Evolutionary conservation across 352 stramenopile species (phyloP), one percentile per base, ranked within the genome.

Genomic region (Blastocystis sp.): DNA sequence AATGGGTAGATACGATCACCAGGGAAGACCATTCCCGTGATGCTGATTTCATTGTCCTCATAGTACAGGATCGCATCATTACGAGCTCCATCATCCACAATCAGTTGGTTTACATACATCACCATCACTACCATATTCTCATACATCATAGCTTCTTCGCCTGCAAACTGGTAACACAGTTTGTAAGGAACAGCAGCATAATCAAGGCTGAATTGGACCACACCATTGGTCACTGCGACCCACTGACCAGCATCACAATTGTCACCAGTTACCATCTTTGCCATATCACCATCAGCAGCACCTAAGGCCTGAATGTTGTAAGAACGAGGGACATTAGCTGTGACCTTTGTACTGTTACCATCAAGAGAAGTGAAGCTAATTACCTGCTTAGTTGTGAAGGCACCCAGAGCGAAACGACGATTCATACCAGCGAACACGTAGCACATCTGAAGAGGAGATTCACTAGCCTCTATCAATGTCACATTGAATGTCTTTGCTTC

Each of bases 111-210:
- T 51, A 66, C 48, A 40, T 42, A 68, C 48, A 84, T 40, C 73
- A 84, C 73, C 42, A 30, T 64, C 30, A 84, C 48, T 1, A 13
- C 35, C 42, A 84, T 54, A 22, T 84, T 11, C 4, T 27, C 22
- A 35, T 89, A 89, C 42, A 79, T 33, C 78, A 78, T 64, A 58
- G 66, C n/a, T 48, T 79, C 54, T 48, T 89, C 78, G n/a, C 57
- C 24, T 5, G 11, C 57, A 56, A 89, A 89, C 66, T 59, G 22
- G 44, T 89, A 89, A 53, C 78, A 89, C 60, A 89, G 78, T 27
- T 68, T 84, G 73, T 84, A 84, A 27, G 48, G 42, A 44, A 0
- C 24, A 1, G 24, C 2, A 30, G 73, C 48, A 13, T 51, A 40
- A 22, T 13, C 48, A 54, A 84, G 73, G 7, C 42, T 42, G 48